Conservation (phyloP, 768 basidiomycete genomes). For the Suillus luteus region DNA sequence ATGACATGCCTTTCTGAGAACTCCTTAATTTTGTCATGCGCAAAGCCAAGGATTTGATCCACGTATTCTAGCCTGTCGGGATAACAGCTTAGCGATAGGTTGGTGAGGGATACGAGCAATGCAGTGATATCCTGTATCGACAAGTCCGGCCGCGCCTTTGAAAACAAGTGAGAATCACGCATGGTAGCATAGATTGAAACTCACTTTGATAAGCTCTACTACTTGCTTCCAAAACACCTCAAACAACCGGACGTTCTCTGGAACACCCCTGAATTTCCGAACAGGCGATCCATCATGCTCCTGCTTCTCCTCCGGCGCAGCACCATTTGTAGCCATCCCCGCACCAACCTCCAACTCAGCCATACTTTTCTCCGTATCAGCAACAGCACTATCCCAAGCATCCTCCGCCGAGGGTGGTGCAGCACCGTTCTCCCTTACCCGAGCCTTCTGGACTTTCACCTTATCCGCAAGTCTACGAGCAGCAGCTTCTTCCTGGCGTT, state of each 20-base stretch:
- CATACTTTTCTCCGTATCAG: conserved; percentile 24
- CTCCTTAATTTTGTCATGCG: conserved; percentile 82
- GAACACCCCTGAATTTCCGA: conserved; percentile 92
- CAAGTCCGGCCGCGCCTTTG: conserved; percentile 91
- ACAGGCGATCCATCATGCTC: conserved; percentile 57
- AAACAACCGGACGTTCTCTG: conserved; percentile 92
- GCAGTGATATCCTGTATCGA: conserved; percentile 98
- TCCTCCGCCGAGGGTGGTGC: conserved; percentile 26
- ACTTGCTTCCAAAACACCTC: conserved; percentile 99
- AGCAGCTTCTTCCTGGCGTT: conserved; percentile 90
- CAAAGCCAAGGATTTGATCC: conserved; percentile 91
- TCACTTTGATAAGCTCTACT: conserved; percentile 93
- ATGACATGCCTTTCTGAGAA: conserved; percentile 71
- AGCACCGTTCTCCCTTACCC: conserved; percentile 52
- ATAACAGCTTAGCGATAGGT: conserved; percentile 95
- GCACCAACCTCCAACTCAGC: conserved; percentile 4
- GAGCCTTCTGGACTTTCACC: conserved; percentile 73
- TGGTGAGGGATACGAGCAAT: conserved; percentile 90
- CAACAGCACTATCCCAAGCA: conserved; percentile 26
- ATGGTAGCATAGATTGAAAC: conserved; percentile 19
- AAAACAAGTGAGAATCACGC: conserved; percentile 12
- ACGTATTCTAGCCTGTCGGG: conserved; percentile 97
- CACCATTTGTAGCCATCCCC: conserved; percentile 20
- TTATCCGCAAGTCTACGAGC: conserved; percentile 85
- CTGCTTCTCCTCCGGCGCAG: conserved; percentile 36